These are phyloP conservation scores for Paraphaeosphaeria minitans DNA, from an alignment of 2,329 filamentous ascomycete species.

Conservation along the genomic window DNA sequence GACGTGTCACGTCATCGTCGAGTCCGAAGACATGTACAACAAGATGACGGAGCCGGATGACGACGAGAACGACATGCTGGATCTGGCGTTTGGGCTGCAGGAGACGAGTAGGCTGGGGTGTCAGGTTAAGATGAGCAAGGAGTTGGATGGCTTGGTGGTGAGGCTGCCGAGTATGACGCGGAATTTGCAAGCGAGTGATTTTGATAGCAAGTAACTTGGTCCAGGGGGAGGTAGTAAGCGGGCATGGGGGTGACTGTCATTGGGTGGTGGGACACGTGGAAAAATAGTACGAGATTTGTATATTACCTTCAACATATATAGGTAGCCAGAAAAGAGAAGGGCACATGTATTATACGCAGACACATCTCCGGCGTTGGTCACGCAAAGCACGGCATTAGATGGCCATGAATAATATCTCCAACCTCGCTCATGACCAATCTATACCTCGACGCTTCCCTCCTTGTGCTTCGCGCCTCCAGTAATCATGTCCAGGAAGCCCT, in stretches of 20 bases:
- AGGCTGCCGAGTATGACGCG: conserved; percentile 90
- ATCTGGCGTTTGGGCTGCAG: conserved; percentile 86
- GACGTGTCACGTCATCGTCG: conserved; percentile 89
- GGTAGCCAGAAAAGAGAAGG: background rate
- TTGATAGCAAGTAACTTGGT: conserved; percentile 49
- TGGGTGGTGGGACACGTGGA: background rate
- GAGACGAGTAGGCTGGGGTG: conserved; percentile 86
- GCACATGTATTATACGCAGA: conserved; percentile 19
- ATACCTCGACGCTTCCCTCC: conserved; percentile 28
- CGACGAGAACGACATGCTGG: conserved; percentile 61
- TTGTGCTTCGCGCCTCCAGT: conserved; percentile 59
- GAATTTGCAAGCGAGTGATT: conserved; percentile 95
- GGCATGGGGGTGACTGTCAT: background rate
- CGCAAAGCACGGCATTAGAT: conserved; percentile 4
- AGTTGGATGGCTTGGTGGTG: conserved; percentile 84
- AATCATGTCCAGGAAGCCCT: conserved; percentile 94
- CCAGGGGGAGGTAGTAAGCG: background rate
- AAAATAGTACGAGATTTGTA: conserved; percentile 12
- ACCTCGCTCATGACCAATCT: conserved; percentile 5
- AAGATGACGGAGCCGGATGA: conserved; percentile 64
- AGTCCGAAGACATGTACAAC: conserved; percentile 71
- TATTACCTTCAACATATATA: background rate
- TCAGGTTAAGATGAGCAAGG: conserved; percentile 89
- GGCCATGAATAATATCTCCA: conserved; percentile 7
- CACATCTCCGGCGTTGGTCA: background rate